A percentile compares a stretch with the other conserved stretches of the same genome.
These are phyloP conservation scores for Stentor roeselii DNA, from an alignment of 73 alveolate species.

Conservation along the genomic window DNA sequence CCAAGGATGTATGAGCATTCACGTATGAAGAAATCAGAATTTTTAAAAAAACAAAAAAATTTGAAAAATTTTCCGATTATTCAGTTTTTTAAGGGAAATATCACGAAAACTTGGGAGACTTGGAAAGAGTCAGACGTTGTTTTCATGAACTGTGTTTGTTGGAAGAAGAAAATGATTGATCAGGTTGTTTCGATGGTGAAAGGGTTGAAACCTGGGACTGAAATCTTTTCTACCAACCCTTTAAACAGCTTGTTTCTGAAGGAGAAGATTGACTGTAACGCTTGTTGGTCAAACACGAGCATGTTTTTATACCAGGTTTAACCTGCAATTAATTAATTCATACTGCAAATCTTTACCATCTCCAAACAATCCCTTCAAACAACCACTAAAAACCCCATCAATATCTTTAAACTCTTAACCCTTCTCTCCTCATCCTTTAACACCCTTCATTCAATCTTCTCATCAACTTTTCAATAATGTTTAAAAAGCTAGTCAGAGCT, in stretches of 20 bases:
- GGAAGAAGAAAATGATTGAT: background rate
- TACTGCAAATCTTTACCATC: too few relatives aligned
- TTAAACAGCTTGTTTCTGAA: background rate
- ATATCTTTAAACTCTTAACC: too few relatives aligned
- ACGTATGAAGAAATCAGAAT: background rate
- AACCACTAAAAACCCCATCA: too few relatives aligned
- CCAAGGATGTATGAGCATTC: background rate
- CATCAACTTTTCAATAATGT: background rate
- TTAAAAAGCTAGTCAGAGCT: background rate
- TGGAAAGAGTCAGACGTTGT: background rate
- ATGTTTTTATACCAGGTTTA: too few relatives aligned
- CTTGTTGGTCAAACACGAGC: too few relatives aligned
- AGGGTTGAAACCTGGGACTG: background rate
- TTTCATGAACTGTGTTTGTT: background rate
- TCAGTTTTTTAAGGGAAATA: too few relatives aligned
- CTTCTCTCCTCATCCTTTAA: too few relatives aligned
- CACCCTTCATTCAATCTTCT: background rate
- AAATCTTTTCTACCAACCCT: background rate
- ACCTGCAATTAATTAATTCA: too few relatives aligned
- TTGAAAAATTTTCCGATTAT: too few relatives aligned
- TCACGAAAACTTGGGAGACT: background rate
- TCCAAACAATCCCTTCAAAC: too few relatives aligned
- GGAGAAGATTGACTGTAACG: background rate
- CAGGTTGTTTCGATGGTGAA: too few relatives aligned
- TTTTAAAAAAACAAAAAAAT: background rate